Conservation (phyloP, 495 filamentous ascomycete genomes). For the Apiosordaria backusii region DNA sequence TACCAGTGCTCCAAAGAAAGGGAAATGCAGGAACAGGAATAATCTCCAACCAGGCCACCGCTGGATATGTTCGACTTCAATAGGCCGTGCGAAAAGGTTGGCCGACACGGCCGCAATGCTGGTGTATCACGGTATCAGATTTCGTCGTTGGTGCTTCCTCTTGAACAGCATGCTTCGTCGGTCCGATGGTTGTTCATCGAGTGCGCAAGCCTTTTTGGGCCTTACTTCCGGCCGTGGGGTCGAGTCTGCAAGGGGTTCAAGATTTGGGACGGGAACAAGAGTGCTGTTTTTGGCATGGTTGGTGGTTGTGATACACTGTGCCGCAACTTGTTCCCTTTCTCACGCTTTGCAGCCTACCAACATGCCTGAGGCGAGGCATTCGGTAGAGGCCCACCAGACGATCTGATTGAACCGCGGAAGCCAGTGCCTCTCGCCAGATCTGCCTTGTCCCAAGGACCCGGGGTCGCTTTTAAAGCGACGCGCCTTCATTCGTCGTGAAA, state of each 20-base stretch:
- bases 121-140: conserved; percentile 3
- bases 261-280: background rate
- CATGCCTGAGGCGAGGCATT: background rate
- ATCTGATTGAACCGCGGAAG: conserved; percentile 13
- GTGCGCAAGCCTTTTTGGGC: background rate
- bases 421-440: conserved; percentile 9
- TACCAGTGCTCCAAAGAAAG: background rate
- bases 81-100: background rate
- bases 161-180: background rate
- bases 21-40: background rate
- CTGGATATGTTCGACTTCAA: background rate
- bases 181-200: background rate
- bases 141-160: background rate
- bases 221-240: background rate
- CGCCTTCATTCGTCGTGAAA: background rate
- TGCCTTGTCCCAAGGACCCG: conserved; percentile 9
- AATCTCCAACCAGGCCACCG: background rate
- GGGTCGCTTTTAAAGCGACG: background rate
- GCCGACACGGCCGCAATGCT: background rate
- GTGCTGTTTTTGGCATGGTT: conserved; percentile 15
- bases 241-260: background rate
- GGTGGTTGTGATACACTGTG: conserved; percentile 18
- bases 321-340: conserved; percentile 15
- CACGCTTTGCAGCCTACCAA: conserved; percentile 11
- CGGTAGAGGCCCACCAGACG: background rate